Percentiles rank a stretch among this genome's conserved stretches.
Conservation (phyloP, 2,329 filamentous ascomycete genomes). For the Cladophialophora exuberans region DNA sequence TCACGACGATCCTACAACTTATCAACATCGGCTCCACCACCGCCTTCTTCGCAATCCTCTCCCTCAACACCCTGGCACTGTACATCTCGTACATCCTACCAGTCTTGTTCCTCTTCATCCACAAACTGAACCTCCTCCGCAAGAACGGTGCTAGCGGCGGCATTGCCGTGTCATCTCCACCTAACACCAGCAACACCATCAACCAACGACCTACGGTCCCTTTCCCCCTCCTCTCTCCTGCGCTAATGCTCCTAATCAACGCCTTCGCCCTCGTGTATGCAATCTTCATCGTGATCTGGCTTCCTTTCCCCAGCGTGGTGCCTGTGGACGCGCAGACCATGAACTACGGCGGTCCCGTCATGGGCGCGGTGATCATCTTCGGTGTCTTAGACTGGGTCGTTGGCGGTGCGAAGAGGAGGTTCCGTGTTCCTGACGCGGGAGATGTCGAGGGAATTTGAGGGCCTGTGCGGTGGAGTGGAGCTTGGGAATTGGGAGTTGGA, state of each 20-base stretch:
- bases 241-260: slow-evolving; percentile 35
- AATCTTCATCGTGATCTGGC: slow-evolving; percentile 37
- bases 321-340: slow-evolving; percentile 39
- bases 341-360: slow-evolving; percentile 38
- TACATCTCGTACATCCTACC: slow-evolving; percentile 53
- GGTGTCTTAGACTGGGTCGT: slow-evolving; percentile 29
- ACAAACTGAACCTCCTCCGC: too few relatives aligned
- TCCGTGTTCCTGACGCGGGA: neutral
- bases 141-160: too few relatives aligned
- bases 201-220: slow-evolving; percentile 32
- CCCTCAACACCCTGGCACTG: slow-evolving; percentile 42
- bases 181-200: too few relatives aligned
- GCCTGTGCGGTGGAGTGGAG: neutral
- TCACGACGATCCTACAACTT: slow-evolving; percentile 24
- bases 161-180: slow-evolving; percentile 32
- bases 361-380: slow-evolving; percentile 27
- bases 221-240: slow-evolving; percentile 35
- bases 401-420: slow-evolving; percentile 26
- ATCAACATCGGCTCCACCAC: slow-evolving; percentile 31
- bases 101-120: slow-evolving; percentile 49
- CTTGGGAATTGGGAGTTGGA: too few relatives aligned
- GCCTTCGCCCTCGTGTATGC: slow-evolving; percentile 37
- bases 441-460: neutral
- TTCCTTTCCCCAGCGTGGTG: slow-evolving; percentile 37
- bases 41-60: slow-evolving; percentile 34